phyloP scores from a whole-genome alignment of 2,329 filamentous ascomycete genomes.

The Phyllosticta citribraziliensis region DNA sequence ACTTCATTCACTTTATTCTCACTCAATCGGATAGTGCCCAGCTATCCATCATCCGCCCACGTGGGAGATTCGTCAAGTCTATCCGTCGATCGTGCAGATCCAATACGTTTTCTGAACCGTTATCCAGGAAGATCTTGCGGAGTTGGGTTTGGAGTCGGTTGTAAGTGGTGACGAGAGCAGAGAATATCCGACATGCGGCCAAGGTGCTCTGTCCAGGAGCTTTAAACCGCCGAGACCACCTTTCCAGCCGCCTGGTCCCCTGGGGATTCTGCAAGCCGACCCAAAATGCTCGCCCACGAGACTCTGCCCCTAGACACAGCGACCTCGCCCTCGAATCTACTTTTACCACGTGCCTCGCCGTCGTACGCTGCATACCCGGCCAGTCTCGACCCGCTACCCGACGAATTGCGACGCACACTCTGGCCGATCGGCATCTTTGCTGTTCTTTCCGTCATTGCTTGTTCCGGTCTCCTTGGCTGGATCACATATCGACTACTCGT shows the following conservation, averaged over 20 bases:
- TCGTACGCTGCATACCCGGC: constrained; percentile 18
- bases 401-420: constrained; percentile 29
- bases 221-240: not conserved
- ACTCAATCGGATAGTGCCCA: not conserved
- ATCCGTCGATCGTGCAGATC: not conserved
- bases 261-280: not conserved
- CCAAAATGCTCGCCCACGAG: not conserved
- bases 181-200: not conserved
- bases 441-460: constrained; percentile 37
- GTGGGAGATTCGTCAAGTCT: not conserved
- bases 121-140: not conserved
- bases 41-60: not conserved
- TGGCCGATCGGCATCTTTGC: constrained; percentile 39
- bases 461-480: constrained; percentile 34
- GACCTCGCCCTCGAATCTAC: not conserved
- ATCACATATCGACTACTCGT: constrained; percentile 43
- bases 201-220: not conserved
- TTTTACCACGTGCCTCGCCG: not conserved
- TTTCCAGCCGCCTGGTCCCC: not conserved
- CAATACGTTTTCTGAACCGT: not conserved
- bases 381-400: constrained; percentile 23
- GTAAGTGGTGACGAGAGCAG: not conserved
- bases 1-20: not conserved
- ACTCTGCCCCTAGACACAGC: not conserved
- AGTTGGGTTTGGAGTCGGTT: not conserved